phyloP scores from a whole-genome alignment of 176 grass and related monocot genomes.

The Cenchrus purpureus region DNA sequence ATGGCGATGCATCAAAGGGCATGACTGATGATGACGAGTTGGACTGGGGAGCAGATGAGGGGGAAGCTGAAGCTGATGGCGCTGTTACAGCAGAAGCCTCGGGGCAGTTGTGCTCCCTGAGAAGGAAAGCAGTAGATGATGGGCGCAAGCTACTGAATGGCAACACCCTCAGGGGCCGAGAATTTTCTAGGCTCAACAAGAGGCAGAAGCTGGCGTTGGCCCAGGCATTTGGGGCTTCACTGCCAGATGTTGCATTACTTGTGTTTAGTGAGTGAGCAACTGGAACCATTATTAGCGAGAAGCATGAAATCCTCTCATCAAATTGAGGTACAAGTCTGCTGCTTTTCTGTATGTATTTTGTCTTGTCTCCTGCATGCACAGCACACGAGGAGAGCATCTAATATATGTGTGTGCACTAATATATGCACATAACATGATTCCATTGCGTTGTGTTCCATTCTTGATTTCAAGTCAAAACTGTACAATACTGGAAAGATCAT shows the following conservation, averaged over 20 bases:
- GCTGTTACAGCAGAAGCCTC: conserved; percentile 43
- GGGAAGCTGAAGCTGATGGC: conserved; percentile 32
- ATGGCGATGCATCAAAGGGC: conserved; percentile 48
- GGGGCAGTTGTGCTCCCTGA: conserved; percentile 62
- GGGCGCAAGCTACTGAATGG: conserved; percentile 59
- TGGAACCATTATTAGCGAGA: background rate
- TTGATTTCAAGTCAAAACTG: background rate
- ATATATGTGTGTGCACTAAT: background rate
- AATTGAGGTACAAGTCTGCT: background rate
- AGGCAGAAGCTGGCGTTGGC: conserved; percentile 65
- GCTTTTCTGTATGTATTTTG: background rate
- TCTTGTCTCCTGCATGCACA: background rate
- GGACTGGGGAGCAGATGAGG: conserved; percentile 60
- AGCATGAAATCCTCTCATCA: background rate
- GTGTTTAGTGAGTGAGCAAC: conserved; percentile 6
- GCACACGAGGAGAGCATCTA: background rate
- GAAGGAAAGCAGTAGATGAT: conserved; percentile 70
- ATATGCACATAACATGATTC: background rate
- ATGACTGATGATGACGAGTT: conserved; percentile 64
- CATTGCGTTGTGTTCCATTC: background rate
- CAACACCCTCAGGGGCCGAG: conserved; percentile 18
- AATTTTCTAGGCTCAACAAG: conserved; percentile 59
- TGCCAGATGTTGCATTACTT: conserved; percentile 43
- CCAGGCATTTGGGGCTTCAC: conserved; percentile 77
- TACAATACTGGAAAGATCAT: background rate